Base-by-base conservation (phyloP, 2,329 filamentous ascomycete genomes). In the Monilinia fructigena region DNA sequence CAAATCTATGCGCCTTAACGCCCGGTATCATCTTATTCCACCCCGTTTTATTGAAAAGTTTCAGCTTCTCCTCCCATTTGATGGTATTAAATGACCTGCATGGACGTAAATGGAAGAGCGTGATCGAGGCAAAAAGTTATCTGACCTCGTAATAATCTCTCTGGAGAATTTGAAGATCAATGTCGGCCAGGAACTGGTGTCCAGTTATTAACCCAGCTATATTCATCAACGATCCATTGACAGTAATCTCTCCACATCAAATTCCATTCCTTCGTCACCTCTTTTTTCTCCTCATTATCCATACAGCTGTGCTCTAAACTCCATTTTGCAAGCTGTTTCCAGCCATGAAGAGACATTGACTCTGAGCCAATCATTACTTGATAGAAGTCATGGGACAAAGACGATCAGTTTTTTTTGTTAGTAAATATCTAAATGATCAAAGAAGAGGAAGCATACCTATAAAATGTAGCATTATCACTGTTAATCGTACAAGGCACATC, bases 361-460 rank as follows among this genome's bases (percentile, higher is more conserved):
- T 82, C 80, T 55, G 86, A 86, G 58, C 89, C 90, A 10, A 90
- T 83, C 81, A 92, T 86, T 67, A 88, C 82, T 74, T 93, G 90
- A 75, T 92, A 92, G 74, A 92, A 92, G 73, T 93, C 90, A 70
- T 92, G 88, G 0, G 87, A 89, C 54, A 92, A 81, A 2, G 86
- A 86, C 18, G 89, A 91, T 69, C 87, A 90, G 66, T 26, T 40
- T 4, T 40, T 4, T 31, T 14, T 26, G 23, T 74, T 68, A 73
- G 68, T 47, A 14, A 56, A n/a, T 20, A 7, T 23, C 26, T 7
- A 16, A 20, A 45, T 23, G 3, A 16, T 23, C n/a, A 12, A 12
- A 7, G 23, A 3, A 3, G 28, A 20, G 28, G 5, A 10, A n/a
- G 72, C 80, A 71, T 74, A 89, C 88, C 82, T 82, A 75, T 92